Base-by-base conservation (phyloP, 306 rosid species). In the Neltuma alba region DNA sequence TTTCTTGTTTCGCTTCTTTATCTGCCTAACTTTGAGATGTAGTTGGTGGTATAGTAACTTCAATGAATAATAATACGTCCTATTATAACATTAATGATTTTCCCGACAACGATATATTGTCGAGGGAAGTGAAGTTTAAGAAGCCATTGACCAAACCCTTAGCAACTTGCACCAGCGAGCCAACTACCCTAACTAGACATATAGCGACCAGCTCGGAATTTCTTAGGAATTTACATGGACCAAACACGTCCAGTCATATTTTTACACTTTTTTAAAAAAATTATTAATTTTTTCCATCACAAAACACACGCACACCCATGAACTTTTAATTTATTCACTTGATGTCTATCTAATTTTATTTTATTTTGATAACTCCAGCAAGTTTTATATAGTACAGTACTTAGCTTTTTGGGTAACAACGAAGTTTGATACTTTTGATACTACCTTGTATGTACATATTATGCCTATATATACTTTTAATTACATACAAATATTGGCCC, bases 101-200 rank as follows among this genome's bases (percentile, higher is more conserved):
- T 66, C 13, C 1, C 13, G 16, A 66, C 3, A 7, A 42, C 42
- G 13, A 40, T 40, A 25, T 38, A 69, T 27, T 15, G 13, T n/a
- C n/a, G 15, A 16, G 16, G 64, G 37, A 20, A 72, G 44, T 50
- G 45, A 50, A 20, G 41, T 5, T 27, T 28, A 52, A n/a, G n/a
- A n/a, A 72, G 79, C 66, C 16, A 25, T 47, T 72, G 67, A 72
- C 78, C 30, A 18, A 64, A 27, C 21, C 50, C 21, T 31, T n/a
- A 1, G 31, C 81, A 40, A 55, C 44, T 23, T 13, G 52, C 45
- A 45, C 58, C 76, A 16, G 73, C 31, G 57, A 36, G 57, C 60
- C 83, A 78, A 78, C 82, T 40, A 82, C 82, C 57, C 52, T 45
- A 21, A 54, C 61, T 54, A 2, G 10, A 68, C 72, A 13, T 12